Evolutionary conservation across 148 eudicot genomes (phyloP).

Genomic region (Vaccinium macrocarpon): DNA sequence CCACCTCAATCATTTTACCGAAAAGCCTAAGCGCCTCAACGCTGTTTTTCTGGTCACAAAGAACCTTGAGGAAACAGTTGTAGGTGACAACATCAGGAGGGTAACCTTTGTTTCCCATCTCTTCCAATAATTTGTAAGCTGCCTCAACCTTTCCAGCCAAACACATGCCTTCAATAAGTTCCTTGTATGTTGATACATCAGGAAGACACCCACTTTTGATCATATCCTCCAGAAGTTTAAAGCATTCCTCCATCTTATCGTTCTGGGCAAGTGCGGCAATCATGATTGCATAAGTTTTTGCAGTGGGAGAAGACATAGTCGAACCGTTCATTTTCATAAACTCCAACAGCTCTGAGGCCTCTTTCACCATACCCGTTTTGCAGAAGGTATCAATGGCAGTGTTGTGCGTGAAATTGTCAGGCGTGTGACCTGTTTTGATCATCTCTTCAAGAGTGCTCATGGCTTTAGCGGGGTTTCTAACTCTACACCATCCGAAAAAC

Average conservation of each 20-base stretch:
- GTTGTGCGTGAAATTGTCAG: conserved; percentile 80
- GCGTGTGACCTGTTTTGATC: conserved; percentile 56
- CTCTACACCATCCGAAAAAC: conserved; percentile 98
- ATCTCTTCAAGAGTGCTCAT: conserved; percentile 74
- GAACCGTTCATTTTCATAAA: conserved; percentile 65
- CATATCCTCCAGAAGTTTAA: conserved; percentile 67
- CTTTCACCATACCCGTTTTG: conserved; percentile 65
- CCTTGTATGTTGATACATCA: conserved; percentile 90
- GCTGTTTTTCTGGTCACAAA: conserved; percentile 67
- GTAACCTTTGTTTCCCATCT: conserved; percentile 76
- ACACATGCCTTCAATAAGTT: conserved; percentile 85
- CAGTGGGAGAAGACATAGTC: conserved; percentile 72
- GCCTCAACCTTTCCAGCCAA: conserved; percentile 62
- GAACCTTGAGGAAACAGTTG: conserved; percentile 92
- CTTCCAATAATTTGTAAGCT: conserved; percentile 74
- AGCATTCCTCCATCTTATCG: conserved; percentile 61
- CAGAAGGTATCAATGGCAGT: conserved; percentile 87
- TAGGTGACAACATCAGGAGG: conserved; percentile 94
- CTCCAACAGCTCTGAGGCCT: conserved; percentile 67
- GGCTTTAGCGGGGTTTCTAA: conserved; percentile 63
- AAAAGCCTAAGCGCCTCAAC: conserved; percentile 69
- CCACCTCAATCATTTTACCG: conserved; percentile 54
- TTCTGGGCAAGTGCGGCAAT: conserved; percentile 68
- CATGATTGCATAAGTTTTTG: conserved; percentile 73
- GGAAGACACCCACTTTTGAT: conserved; percentile 78